A percentile compares a stretch with the other conserved stretches of the same genome.
Conservation (phyloP, 2,329 filamentous ascomycete species). For the Parastagonospora avenae region DNA sequence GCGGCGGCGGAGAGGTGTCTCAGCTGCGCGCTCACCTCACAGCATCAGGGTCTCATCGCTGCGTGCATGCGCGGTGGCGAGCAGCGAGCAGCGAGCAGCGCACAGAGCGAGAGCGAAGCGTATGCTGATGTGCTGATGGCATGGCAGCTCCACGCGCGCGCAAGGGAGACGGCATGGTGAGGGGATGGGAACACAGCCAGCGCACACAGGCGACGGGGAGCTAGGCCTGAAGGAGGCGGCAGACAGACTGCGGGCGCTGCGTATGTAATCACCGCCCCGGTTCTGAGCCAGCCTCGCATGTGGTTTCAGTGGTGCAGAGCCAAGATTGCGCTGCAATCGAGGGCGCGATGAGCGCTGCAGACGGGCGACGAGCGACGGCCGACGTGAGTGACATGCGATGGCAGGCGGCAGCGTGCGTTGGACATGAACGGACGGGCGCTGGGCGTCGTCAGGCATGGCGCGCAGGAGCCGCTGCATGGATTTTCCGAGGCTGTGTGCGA, state of each 20-base stretch:
- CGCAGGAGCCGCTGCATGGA: neutral
- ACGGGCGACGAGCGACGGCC: neutral
- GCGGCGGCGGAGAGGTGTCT: constrained; percentile 6
- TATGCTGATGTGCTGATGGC: too few relatives aligned
- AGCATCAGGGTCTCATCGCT: neutral
- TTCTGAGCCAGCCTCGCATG: constrained; percentile 10
- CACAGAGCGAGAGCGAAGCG: too few relatives aligned
- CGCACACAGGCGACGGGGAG: constrained; percentile 3
- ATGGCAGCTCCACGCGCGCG: neutral
- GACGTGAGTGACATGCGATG: constrained; percentile 1
- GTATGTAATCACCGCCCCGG: constrained; percentile 10
- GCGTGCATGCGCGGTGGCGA: too few relatives aligned
- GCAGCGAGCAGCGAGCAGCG: too few relatives aligned
- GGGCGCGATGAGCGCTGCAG: neutral
- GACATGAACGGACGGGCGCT: neutral
- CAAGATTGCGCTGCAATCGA: neutral
- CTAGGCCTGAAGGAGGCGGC: neutral
- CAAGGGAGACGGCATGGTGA: neutral
- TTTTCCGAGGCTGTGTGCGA: constrained; percentile 9
- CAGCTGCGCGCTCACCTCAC: constrained; percentile 1
- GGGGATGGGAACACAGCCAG: constrained; percentile 2
- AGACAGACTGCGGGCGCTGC: constrained; percentile 1
- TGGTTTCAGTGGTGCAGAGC: constrained; percentile 16
- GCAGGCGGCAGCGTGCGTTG: constrained; percentile 1
- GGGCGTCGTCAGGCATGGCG: neutral